Percentiles rank a stretch among this genome's conserved stretches.
Conservation (phyloP, 78 protist genomes). For the Polysphondylium violaceum region DNA sequence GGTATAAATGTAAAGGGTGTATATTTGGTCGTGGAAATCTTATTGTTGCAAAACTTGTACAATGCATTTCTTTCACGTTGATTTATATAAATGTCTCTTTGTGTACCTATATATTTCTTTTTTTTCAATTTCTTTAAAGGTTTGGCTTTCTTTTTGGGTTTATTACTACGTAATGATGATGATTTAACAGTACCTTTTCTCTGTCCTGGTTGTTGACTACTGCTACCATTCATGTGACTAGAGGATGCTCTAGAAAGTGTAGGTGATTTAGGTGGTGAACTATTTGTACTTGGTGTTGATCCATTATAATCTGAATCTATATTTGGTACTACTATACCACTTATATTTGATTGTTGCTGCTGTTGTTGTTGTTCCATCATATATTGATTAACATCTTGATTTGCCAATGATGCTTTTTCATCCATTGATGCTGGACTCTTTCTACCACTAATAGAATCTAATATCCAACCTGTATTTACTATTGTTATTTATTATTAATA, state of each 20-base stretch:
- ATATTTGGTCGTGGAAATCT: slow-evolving; percentile 82
- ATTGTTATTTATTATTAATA: background rate
- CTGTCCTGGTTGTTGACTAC: background rate
- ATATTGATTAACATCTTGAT: background rate
- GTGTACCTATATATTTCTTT: slow-evolving; percentile 53
- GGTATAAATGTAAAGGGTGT: slow-evolving; percentile 79
- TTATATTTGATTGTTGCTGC: background rate
- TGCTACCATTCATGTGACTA: background rate
- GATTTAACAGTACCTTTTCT: slow-evolving; percentile 2
- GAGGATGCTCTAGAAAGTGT: slow-evolving; percentile 10
- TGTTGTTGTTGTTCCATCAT: background rate
- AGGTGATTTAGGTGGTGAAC: slow-evolving; percentile 19
- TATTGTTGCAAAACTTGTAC: slow-evolving; percentile 43
- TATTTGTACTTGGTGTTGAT: background rate
- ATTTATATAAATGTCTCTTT: slow-evolving; percentile 39
- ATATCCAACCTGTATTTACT: slow-evolving; percentile 37
- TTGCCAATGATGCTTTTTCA: no score
- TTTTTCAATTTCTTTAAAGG: slow-evolving; percentile 59
- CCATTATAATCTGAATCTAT: background rate
- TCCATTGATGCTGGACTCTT: slow-evolving; percentile 6
- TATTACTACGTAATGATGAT: slow-evolving; percentile 39
- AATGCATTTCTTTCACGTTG: slow-evolving; percentile 18
- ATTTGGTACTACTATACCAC: background rate
- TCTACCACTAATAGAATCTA: slow-evolving; percentile 18
- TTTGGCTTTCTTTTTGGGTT: slow-evolving; percentile 68